Percentiles rank a stretch among this genome's conserved stretches.
Conservation (phyloP, 495 filamentous ascomycete species). For the Mytilinidion resinicola region DNA sequence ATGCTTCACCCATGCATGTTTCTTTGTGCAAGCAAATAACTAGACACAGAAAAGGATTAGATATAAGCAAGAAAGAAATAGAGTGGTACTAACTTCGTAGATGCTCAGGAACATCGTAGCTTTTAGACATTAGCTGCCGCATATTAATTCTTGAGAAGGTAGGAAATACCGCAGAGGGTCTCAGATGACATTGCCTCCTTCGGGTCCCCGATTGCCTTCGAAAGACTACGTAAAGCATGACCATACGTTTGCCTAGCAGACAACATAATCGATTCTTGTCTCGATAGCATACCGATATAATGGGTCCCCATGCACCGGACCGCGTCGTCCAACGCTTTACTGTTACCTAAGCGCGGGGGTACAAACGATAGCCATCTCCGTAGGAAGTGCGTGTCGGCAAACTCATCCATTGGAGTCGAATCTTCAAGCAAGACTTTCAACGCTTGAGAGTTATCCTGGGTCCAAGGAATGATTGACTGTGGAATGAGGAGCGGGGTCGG, state of each 20-base stretch:
- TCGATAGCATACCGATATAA: background rate
- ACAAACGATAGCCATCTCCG: background rate
- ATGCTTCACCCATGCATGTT: constrained; percentile 34
- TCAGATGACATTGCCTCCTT: background rate
- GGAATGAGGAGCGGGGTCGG: background rate
- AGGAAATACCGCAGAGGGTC: background rate
- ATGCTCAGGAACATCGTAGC: background rate
- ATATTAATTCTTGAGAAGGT: no score
- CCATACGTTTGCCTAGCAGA: background rate
- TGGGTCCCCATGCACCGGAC: background rate
- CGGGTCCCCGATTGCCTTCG: background rate
- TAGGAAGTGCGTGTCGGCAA: background rate
- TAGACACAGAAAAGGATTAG: background rate
- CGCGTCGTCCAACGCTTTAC: background rate
- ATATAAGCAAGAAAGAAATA: background rate
- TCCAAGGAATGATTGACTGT: background rate
- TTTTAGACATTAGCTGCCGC: no score
- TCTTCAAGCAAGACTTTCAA: background rate
- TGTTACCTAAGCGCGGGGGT: background rate
- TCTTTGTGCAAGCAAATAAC: background rate
- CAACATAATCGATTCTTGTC: background rate
- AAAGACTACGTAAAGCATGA: background rate
- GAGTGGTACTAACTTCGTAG: background rate
- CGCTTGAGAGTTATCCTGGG: background rate
- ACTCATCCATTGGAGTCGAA: background rate